These are phyloP conservation scores for Linum tenue DNA, from an alignment of 345 rosid species.

Conservation along the genomic window DNA sequence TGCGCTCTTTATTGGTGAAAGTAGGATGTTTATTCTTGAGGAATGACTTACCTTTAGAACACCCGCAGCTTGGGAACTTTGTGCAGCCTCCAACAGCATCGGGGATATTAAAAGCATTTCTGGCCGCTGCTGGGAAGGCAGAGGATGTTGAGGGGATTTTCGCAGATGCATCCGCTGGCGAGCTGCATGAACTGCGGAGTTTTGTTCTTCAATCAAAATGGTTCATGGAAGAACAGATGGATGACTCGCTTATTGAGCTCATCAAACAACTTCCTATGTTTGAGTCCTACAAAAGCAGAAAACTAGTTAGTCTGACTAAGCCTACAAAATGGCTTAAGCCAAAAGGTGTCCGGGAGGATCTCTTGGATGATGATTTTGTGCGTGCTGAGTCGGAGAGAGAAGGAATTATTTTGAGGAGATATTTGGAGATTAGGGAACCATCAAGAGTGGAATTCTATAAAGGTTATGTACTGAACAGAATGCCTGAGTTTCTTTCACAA, in stretches of 20 bases:
- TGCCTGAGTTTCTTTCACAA: constrained; percentile 69
- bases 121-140: constrained; percentile 55
- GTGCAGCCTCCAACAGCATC: constrained; percentile 83
- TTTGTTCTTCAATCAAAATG: constrained; percentile 92
- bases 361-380: constrained; percentile 72
- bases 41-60: constrained; percentile 53
- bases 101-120: constrained; percentile 70
- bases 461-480: constrained; percentile 65
- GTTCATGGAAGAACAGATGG: constrained; percentile 67
- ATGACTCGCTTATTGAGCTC: constrained; percentile 45
- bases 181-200: constrained; percentile 76
- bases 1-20: constrained; percentile 73
- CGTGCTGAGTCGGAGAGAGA: constrained; percentile 87
- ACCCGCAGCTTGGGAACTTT: constrained; percentile 66
- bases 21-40: constrained; percentile 80
- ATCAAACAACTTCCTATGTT: constrained; percentile 77
- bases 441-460: constrained; percentile 69
- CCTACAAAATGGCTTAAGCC: constrained; percentile 84
- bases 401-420: constrained; percentile 50
- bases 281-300: constrained; percentile 71
- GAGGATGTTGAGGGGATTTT: constrained; percentile 55
- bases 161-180: constrained; percentile 58
- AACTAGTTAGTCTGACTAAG: constrained; percentile 52
- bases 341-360: constrained; percentile 60
- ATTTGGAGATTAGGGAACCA: constrained; percentile 60